Conservation (phyloP, 2,329 filamentous ascomycete genomes). For the Teratosphaeria destructans region DNA sequence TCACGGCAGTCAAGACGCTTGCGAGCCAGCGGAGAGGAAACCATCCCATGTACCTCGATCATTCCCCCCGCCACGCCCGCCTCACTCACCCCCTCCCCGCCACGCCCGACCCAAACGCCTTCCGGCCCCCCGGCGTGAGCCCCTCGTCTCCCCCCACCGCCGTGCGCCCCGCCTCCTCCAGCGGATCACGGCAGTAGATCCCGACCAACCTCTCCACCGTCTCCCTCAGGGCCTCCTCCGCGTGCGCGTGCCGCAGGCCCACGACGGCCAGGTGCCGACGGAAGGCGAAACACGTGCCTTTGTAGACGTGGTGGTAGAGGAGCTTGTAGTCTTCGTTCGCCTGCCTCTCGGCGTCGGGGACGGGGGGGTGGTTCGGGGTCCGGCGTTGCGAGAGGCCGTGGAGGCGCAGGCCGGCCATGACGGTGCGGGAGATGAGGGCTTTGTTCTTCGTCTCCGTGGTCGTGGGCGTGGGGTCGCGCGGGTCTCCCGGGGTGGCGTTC, state of each 20-base stretch:
- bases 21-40: too few relatives aligned
- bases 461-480: not conserved
- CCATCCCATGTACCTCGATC: too few relatives aligned
- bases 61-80: too few relatives aligned
- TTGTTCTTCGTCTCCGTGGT: constrained; percentile 32
- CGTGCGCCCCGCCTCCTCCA: constrained; percentile 12
- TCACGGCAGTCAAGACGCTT: too few relatives aligned
- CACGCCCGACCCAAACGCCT: constrained; percentile 10
- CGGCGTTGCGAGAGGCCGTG: constrained; percentile 29
- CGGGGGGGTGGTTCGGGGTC: too few relatives aligned
- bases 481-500: constrained; percentile 2
- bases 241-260: constrained; percentile 28
- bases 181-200: constrained; percentile 37
- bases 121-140: constrained; percentile 19
- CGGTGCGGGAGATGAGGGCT: constrained; percentile 38
- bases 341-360: constrained; percentile 11
- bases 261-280: constrained; percentile 29
- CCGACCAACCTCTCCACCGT: constrained; percentile 37
- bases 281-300: constrained; percentile 39
- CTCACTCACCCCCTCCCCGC: not conserved
- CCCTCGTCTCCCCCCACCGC: constrained; percentile 8
- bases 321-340: constrained; percentile 43
- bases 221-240: constrained; percentile 35
- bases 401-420: constrained; percentile 45
- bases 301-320: constrained; percentile 43